Base-by-base conservation (phyloP, 148 eudicot genomes). In the Polygonum aviculare region DNA sequence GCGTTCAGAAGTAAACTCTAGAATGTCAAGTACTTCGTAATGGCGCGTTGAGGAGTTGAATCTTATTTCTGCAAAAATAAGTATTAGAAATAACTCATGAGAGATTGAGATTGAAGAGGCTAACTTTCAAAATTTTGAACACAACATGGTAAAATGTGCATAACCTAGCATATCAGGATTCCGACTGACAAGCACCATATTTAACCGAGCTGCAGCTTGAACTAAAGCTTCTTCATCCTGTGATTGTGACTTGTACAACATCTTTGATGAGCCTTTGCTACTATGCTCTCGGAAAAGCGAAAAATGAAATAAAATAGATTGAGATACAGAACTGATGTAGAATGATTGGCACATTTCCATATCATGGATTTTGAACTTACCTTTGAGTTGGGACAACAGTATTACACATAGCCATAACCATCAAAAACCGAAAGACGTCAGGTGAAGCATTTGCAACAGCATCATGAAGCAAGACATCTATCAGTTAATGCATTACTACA, bases 181-280 rank as follows among this genome's bases (percentile, higher is more conserved):
- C 84, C 86, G 92, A 62, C 80, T 83, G 60, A 89, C 77, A 74
- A 89, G 90, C 78, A 87, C 85, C 98, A 94, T 88, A 82, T 89
- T 85, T 87, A 94, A 77, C 50, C 41, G 77, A 65, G 98, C 93
- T 88, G 97, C 97, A 75, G 96, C 98, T 69, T 85, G 92, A 78
- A 94, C 98, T 82, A 94, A 88, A 76, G 98, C 98, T 83, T 92
- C 97, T 84, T 94, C 98, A 87, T 94, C 98, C 86, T 90, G 98
- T 67, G 98, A 94, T 81, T 90, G 98, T 22, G 96, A 93, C 89
- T 94, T 89, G 79, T 94, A 94, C 62, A 87, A 83, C 60, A 92
- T 74, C 49, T 79, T 87, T 79, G 96, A 97, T 79, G 96, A 97
- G 86, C 80, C 86, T 84, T 88, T 87, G 77, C 98, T 94, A 78